Percentiles rank a stretch among this genome's conserved stretches.
Evolutionary conservation across 164 flowering plant species (phyloP).

Genomic region (Hamamelis virginiana): DNA sequence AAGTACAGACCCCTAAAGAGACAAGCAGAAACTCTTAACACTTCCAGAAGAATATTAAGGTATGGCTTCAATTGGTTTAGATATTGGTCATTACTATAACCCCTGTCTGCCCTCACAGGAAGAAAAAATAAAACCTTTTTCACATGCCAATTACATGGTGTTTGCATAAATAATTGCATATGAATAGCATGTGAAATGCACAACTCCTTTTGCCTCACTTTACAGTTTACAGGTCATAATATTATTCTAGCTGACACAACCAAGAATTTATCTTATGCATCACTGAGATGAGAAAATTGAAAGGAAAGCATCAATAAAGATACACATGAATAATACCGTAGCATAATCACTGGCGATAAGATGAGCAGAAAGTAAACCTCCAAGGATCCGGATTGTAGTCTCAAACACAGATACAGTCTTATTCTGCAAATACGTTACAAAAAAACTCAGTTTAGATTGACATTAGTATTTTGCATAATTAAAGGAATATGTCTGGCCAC

Average conservation of each 20-base stretch:
- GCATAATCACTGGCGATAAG: slow-evolving; percentile 94
- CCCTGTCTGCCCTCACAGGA: too few species aligned
- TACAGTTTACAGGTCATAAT: too few species aligned
- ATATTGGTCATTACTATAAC: too few species aligned
- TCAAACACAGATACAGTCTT: slow-evolving; percentile 96
- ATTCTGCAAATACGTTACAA: slow-evolving; percentile 55
- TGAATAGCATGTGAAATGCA: not conserved
- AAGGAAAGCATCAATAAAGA: slow-evolving; percentile 1
- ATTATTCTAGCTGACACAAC: not conserved
- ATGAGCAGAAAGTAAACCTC: slow-evolving; percentile 96
- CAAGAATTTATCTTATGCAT: not conserved
- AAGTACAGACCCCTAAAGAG: too few species aligned
- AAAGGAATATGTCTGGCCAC: not conserved
- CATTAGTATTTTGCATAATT: not conserved
- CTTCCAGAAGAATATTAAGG: too few species aligned
- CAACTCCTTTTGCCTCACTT: not conserved
- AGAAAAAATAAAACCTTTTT: too few species aligned
- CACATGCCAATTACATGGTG: too few species aligned
- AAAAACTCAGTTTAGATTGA: not conserved
- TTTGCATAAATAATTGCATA: not conserved
- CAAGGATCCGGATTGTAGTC: slow-evolving; percentile 89
- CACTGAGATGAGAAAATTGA: not conserved
- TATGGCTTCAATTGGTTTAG: too few species aligned
- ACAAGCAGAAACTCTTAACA: too few species aligned
- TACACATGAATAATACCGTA: slow-evolving; percentile 49